Evolutionary conservation across 257 asterid species (phyloP), one percentile per base, ranked within the genome.

Genomic region (Eucommia ulmoides): DNA sequence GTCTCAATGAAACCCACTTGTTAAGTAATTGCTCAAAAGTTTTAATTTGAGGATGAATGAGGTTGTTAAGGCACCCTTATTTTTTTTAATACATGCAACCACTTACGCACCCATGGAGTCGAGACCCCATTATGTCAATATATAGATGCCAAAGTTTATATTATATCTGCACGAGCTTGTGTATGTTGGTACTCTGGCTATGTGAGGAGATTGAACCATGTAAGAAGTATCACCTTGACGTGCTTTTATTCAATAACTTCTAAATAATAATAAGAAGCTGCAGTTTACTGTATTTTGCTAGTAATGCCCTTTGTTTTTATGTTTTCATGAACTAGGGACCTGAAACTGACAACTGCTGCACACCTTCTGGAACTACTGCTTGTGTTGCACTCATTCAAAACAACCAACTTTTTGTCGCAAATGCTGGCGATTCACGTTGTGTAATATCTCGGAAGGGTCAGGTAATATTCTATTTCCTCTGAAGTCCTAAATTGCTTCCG

Each of bases 351-450:
- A 74, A 66, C 64, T 53, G 42, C 48, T 95, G 94, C 59, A 94
- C 96, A 42, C 74, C 74, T 71, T 66, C 97, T 55, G 95, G 97
- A 55, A 62, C 83, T 74, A 88, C 97, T 44, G 95, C 95, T 45
- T 88, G 97, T 58, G 80, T 81, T 64, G 87, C 97, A 65, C 55
- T 84, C 49, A 54, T 88, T 42, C 82, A 59, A 58, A 61, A 72
- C 54, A 65, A 72, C 61, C 74, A 59, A 59, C 71, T 84, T 59
- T 45, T 81, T 48, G 97, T 84, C n/a, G n/a, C n/a, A n/a, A n/a
- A n/a, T n/a, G n/a, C n/a, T n/a, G n/a, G n/a, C n/a, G n/a, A n/a
- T n/a, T 84, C 97, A 44, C 91, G 97, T 20, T 88, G 97, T 15
- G 93, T 88, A 49, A 55, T 85, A 61, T 82, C 92, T 41, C 82